Conservation (phyloP, 805 yeast species). For the Dipodascopsis uninucleata region DNA sequence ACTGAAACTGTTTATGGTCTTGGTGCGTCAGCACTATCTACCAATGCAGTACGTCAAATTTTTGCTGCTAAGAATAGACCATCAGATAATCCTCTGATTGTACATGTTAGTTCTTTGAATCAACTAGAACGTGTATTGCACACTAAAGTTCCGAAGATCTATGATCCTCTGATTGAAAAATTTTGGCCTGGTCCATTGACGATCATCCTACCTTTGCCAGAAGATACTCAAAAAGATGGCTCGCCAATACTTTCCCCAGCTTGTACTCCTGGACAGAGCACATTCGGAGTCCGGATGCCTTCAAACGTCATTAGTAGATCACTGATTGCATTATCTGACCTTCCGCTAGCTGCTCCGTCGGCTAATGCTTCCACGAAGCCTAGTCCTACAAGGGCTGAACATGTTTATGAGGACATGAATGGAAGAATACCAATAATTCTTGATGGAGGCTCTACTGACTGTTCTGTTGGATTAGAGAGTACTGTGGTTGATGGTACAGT, state of each 20-base stretch:
- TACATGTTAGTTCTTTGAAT: constrained; percentile 75
- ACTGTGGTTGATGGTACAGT: constrained; percentile 91
- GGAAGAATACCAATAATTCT: constrained; percentile 78
- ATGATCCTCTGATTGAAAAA: constrained; percentile 56
- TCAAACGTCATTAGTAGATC: constrained; percentile 86
- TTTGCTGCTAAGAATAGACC: constrained; percentile 91
- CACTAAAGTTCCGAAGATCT: constrained; percentile 58
- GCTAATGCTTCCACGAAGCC: constrained; percentile 97
- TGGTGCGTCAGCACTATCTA: constrained; percentile 79
- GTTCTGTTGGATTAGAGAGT: constrained; percentile 86
- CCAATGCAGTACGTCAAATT: constrained; percentile 69
- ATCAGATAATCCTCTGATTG: constrained; percentile 88
- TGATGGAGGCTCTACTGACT: constrained; percentile 81
- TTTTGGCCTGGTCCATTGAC: constrained; percentile 98
- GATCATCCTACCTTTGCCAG: constrained; percentile 61
- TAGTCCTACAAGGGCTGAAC: constrained; percentile 84
- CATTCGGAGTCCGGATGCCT: constrained; percentile 92
- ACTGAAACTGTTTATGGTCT: constrained; percentile 97
- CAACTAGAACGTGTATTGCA: constrained; percentile 47
- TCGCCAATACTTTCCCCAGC: constrained; percentile 50
- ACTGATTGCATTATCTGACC: constrained; percentile 72
- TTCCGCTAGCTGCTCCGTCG: constrained; percentile 95
- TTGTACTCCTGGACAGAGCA: constrained; percentile 83
- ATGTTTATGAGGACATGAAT: constrained; percentile 74
- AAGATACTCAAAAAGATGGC: constrained; percentile 38